Base-by-base conservation (phyloP, 1,284 basidiomycete species). In the Puccinia polysora region DNA sequence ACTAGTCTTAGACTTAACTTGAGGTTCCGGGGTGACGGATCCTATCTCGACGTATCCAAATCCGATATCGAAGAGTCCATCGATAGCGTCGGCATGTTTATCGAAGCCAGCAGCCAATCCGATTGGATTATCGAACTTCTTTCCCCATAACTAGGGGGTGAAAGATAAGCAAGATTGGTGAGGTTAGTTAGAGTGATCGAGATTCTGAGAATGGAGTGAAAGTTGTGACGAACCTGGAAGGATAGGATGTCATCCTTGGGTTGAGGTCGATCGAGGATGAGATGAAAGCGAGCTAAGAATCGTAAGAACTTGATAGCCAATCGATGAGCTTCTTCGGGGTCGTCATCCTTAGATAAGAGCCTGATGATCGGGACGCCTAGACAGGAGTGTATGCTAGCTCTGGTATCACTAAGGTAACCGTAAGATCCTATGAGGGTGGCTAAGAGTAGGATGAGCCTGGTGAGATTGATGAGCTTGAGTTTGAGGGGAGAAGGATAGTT, bases 11-110 rank as follows among this genome's bases (percentile, higher is more conserved):
- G 18, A 40, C 77, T 84, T 74, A 75, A 90, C 91, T 83, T 96
- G 93, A 43, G 94, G 89, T 79, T 91, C 89, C 10, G 94, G 96
- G 0, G 95, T 97, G 20, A 97, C 88, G 75, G 90, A 94, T 8
- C 95, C 96, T 73, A 98, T 87, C 81, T 98, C 96, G 63, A 99
- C 95, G 86, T 95, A 96, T 75, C 91, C 90, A 78, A 98, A 98
- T 2, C 95, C 95, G 56, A 98, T 88, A 79, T 92, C 86, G 78
- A 95, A 91, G 0, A 96, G 84, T 85, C 95, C 95, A 77, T 98
- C 94, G 76, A 97, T 88, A 7, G 93, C 93, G 79, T 96, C 89
- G 2, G 89, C 95, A 76, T 99, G 88, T 82, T 98, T 99, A 85
- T 98, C 95, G 78, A 97, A 97, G 0, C 96, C 95, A 40, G 96